Percentiles rank a stretch among this genome's conserved stretches.
phyloP scores from a whole-genome alignment of 2,329 filamentous ascomycete genomes.

The Daldinia sp. region DNA sequence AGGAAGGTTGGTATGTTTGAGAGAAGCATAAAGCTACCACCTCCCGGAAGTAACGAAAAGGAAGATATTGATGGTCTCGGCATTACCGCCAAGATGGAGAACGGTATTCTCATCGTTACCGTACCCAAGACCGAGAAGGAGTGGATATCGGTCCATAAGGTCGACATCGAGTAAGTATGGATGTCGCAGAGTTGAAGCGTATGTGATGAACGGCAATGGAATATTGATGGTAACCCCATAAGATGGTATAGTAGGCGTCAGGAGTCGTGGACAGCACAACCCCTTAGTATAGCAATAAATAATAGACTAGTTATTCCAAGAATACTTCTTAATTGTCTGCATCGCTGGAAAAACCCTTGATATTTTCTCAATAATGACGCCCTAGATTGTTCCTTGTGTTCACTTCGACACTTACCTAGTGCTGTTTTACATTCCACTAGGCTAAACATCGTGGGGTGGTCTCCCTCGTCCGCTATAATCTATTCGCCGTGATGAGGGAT shows the following conservation, averaged over 20 bases:
- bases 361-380: slow-evolving; percentile 20
- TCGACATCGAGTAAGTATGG: slow-evolving; percentile 60
- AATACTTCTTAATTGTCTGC: background rate
- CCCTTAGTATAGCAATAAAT: slow-evolving; percentile 12
- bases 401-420: slow-evolving; percentile 27
- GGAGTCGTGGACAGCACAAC: slow-evolving; percentile 17
- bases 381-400: slow-evolving; percentile 14
- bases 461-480: background rate
- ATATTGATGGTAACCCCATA: background rate
- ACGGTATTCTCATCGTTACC: slow-evolving; percentile 79
- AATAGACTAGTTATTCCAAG: slow-evolving; percentile 3
- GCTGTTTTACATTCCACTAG: slow-evolving; percentile 19
- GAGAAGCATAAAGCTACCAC: slow-evolving; percentile 70
- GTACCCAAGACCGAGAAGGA: slow-evolving; percentile 76
- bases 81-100: slow-evolving; percentile 79
- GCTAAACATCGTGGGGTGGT: background rate
- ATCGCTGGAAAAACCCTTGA: background rate
- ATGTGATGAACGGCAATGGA: background rate
- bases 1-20: slow-evolving; percentile 79
- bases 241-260: slow-evolving; percentile 15
- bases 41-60: slow-evolving; percentile 51
- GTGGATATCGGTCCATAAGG: slow-evolving; percentile 69
- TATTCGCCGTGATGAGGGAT: background rate
- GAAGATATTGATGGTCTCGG: slow-evolving; percentile 70
- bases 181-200: background rate